Base-by-base conservation (phyloP, 2,329 filamentous ascomycete species). In the Pseudogymnoascus pannorum region DNA sequence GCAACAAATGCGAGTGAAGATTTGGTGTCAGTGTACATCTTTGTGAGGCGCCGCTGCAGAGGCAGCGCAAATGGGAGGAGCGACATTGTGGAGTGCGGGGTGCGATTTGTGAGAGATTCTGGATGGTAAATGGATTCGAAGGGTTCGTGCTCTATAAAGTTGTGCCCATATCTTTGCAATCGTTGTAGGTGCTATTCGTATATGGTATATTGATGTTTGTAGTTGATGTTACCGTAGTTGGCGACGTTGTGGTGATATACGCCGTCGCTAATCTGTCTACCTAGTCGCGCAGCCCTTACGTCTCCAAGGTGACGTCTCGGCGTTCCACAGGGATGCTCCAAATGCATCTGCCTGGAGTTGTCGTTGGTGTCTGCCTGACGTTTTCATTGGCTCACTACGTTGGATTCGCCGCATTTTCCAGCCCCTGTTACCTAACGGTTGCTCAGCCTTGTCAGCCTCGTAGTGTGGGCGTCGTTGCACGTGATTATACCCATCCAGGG, bases 1-100 rank as follows among this genome's bases (percentile, higher is more conserved):
- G 83, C 86, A 71, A 89, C 85, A 66, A 89, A 89, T 72, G 89
- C 86, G 71, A 84, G 88, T 24, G 87, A 89, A 67, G 85, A 88
- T 72, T 92, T 92, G 62, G 88, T 91, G 76, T 92, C 89, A 67
- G 88, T 88, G 72, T 92, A 92, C 62, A 92, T 83, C 68, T 88
- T 81, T 66, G 86, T 89, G 16, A 91, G 79, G 60, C 84, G 81
- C 63, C 82, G 79, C 72, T 85, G 83, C 63, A 86, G 81, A 57
- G 83, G 70, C 59, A 69, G 65, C 58, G 68, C 64, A 24, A 71
- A 65, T 24, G 54, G 54, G 20, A 58, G 22, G 54, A 58, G 35
- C 36, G 44, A 51, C 44, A 51, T 51, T 9, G 14, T 51, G 2
- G 8, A 31, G 9, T 29, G 44, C 44, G 44, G n/a, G 44, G 44